Base-by-base conservation (phyloP, 2,329 filamentous ascomycete species). In the Hortaea sp. region DNA sequence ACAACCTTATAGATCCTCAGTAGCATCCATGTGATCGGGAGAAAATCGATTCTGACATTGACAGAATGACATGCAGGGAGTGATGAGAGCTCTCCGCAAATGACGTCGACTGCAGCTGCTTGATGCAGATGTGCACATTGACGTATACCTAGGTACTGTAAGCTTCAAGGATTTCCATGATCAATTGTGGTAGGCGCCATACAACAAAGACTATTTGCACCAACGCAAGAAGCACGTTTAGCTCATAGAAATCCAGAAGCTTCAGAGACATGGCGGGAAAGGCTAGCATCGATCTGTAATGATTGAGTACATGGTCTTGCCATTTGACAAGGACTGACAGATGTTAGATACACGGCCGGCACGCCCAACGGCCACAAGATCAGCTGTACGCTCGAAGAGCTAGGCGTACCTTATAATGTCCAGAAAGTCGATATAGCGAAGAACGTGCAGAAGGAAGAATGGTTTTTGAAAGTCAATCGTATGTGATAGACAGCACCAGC, bases 391-490 rank as follows among this genome's bases (percentile, higher is more conserved):
- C 51, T 64, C n/a, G 61, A 63, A 49, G 61, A 64, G 46, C 51
- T 63, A 1, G 58, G 59, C 6, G n/a, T 64, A 5, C 45, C 56
- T 6, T 63, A 63, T 44, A 58, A 51, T 10, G 55, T 57, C 3
- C 57, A 61, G 52, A 64, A 63, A n/a, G 61, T 73, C 35, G 60
- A 73, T 41, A 69, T 73, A 42, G 58, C 57, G 43, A 69, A 64
- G 42, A 70, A 71, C 42, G 53, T 57, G 3, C 69, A 72, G 49
- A 73, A 72, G 47, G 61, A 71, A 50, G 54, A 57, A 2, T 71
- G 69, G 68, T 74, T 66, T 53, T 50, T 72, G 39, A 63, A 68
- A 39, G 70, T 72, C 47, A 72, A 72, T 47, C 70, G 58, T 63
- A 43, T 31, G 50, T 39, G 10, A 39, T n/a, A 20, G 20, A 20